These are phyloP conservation scores for Tubosaeta brunneosetosa DNA, from an alignment of 768 basidiomycete species.

Conservation along the genomic window DNA sequence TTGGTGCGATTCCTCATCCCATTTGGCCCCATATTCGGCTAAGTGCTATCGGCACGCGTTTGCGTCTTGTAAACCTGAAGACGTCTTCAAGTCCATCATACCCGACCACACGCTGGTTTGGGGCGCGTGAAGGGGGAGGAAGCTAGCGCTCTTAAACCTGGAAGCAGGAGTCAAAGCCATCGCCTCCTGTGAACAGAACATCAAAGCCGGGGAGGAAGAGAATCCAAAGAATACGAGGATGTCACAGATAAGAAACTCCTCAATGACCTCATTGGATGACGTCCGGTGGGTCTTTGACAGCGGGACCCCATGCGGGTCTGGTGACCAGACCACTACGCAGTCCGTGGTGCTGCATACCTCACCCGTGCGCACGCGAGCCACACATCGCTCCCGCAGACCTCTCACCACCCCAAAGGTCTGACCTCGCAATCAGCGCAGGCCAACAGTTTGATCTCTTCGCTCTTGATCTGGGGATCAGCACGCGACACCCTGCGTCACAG, in stretches of 20 bases:
- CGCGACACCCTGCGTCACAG: too few relatives aligned
- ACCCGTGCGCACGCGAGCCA: too few relatives aligned
- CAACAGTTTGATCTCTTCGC: too few relatives aligned
- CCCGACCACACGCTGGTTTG: conserved; percentile 28
- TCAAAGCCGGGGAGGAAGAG: conserved; percentile 4
- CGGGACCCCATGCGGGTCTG: too few relatives aligned
- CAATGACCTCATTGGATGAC: conserved; percentile 8
- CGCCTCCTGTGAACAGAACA: conserved; percentile 7
- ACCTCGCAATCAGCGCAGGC: too few relatives aligned
- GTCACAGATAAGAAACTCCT: conserved; percentile 10
- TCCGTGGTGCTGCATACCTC: too few relatives aligned
- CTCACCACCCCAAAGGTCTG: too few relatives aligned
- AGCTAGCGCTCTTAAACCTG: conserved; percentile 16
- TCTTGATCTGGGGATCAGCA: too few relatives aligned
- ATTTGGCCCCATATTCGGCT: conserved; percentile 29
- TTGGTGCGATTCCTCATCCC: conserved; percentile 30
- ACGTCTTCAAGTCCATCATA: conserved; percentile 13
- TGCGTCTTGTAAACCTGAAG: conserved; percentile 12
- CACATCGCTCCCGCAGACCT: too few relatives aligned
- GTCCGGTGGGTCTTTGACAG: too few relatives aligned
- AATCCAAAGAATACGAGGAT: conserved; percentile 3
- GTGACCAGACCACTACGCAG: too few relatives aligned
- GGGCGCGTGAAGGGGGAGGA: conserved; percentile 24
- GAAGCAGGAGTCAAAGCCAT: neutral
- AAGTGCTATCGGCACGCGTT: conserved; percentile 26